Evolutionary conservation across 2,329 filamentous ascomycete genomes (phyloP).

Genomic region (Neofusicoccum sp.): DNA sequence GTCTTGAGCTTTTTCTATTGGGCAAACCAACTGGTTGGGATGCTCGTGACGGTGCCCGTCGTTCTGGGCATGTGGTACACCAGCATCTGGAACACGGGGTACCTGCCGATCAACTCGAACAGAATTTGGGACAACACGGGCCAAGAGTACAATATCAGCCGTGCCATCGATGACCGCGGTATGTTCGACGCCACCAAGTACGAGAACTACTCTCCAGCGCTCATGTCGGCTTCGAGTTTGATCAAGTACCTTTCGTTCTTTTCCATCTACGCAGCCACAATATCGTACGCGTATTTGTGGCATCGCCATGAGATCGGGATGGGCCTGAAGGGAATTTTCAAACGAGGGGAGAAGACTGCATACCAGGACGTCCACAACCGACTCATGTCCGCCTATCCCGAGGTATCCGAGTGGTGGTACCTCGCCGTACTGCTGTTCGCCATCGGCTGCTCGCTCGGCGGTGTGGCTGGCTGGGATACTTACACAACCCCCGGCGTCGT

Average conservation of each 20-base stretch:
- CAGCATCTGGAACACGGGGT: conserved; percentile 35
- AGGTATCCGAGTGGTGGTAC: conserved; percentile 41
- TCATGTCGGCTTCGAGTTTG: conserved; percentile 39
- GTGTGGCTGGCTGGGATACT: conserved; percentile 54
- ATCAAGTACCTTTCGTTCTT: conserved; percentile 42
- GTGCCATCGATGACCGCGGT: conserved; percentile 30
- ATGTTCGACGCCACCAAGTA: conserved; percentile 37
- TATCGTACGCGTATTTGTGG: conserved; percentile 40
- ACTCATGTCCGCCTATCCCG: conserved; percentile 36
- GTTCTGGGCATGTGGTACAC: conserved; percentile 37
- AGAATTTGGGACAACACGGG: conserved; percentile 39
- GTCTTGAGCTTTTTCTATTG: conserved; percentile 33
- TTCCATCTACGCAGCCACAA: conserved; percentile 39
- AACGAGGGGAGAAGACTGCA: background rate
- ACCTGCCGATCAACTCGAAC: conserved; percentile 40
- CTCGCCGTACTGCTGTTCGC: conserved; percentile 59
- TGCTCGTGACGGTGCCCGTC: conserved; percentile 35
- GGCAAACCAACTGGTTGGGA: conserved; percentile 35
- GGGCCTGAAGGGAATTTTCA: background rate
- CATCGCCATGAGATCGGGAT: conserved; percentile 34
- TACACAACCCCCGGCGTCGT: conserved; percentile 56
- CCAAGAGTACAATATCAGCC: conserved; percentile 36
- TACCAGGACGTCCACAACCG: conserved; percentile 38
- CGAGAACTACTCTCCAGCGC: conserved; percentile 39
- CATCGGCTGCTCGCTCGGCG: conserved; percentile 47